Percentiles rank a stretch among this genome's conserved stretches.
Conservation (phyloP, 106 monocot genomes). For the Dendrobium chrysotoxum region DNA sequence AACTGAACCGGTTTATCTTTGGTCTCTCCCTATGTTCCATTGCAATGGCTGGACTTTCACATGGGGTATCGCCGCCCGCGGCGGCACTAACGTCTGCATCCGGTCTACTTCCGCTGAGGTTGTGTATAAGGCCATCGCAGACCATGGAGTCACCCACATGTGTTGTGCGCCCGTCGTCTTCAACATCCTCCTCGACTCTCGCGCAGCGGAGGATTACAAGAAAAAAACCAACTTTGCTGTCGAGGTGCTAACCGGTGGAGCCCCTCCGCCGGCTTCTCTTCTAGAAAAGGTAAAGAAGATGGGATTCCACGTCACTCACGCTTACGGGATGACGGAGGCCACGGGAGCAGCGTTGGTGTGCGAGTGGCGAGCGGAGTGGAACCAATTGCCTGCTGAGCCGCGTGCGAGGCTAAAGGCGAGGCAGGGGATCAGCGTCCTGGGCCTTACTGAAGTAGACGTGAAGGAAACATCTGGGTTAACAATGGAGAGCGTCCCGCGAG, state of each 20-base stretch:
- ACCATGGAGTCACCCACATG: conserved; percentile 73
- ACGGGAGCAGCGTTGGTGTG: conserved; percentile 72
- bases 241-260: conserved; percentile 67
- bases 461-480: conserved; percentile 17
- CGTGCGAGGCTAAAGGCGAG: conserved; percentile 43
- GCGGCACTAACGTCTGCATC: conserved; percentile 77
- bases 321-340: conserved; percentile 84
- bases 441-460: conserved; percentile 59
- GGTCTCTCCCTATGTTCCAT: conserved; percentile 93
- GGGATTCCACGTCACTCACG: conserved; percentile 69
- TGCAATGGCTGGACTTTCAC: conserved; percentile 97
- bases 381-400: conserved; percentile 15
- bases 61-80: conserved; percentile 78
- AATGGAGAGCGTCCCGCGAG: conserved; percentile 46
- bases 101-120: conserved; percentile 39
- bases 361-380: conserved; percentile 74
- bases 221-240: conserved; percentile 12
- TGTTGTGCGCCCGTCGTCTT: conserved; percentile 77
- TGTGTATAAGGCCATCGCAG: conserved; percentile 56
- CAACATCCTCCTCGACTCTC: conserved; percentile 40
- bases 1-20: conserved; percentile 68
- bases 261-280: conserved; percentile 64
- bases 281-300: conserved; percentile 38
- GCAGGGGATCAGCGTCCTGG: conserved; percentile 62
- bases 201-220: background rate